Evolutionary conservation across 495 filamentous ascomycete genomes (phyloP).

Genomic region (Collariella sp.): DNA sequence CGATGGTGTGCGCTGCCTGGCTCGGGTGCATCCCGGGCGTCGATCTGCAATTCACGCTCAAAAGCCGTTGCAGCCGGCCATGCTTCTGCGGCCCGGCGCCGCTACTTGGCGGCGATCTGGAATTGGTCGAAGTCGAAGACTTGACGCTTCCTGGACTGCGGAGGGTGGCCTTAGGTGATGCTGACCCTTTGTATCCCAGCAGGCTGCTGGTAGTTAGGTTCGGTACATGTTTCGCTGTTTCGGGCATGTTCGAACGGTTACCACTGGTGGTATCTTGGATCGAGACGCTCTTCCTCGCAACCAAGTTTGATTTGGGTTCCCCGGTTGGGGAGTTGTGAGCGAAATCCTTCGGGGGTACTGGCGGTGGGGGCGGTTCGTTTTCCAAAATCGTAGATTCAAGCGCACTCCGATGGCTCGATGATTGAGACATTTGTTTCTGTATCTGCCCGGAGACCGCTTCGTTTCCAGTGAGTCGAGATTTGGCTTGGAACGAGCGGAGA

Average conservation of each 20-base stretch:
- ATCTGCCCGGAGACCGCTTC: background rate
- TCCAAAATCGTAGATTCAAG: constrained; percentile 1
- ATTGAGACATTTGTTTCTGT: constrained; percentile 4
- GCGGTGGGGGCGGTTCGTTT: constrained; percentile 23
- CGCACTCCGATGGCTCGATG: background rate
- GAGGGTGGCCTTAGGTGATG: constrained; percentile 15
- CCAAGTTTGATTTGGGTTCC: background rate
- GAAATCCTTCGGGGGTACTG: constrained; percentile 26
- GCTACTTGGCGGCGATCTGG: constrained; percentile 27
- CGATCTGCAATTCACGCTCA: constrained; percentile 29
- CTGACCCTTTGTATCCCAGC: constrained; percentile 3
- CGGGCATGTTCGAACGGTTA: background rate
- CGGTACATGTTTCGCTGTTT: background rate
- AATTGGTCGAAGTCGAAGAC: constrained; percentile 22
- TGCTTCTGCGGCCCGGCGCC: constrained; percentile 29
- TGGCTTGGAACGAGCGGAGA: constrained; percentile 35
- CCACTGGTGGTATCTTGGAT: background rate
- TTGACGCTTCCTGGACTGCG: constrained; percentile 22
- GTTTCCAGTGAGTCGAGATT: constrained; percentile 5
- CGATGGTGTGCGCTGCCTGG: constrained; percentile 25
- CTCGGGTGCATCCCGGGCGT: constrained; percentile 17
- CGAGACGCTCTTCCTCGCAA: constrained; percentile 2
- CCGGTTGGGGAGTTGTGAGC: background rate
- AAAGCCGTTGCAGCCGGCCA: constrained; percentile 33
- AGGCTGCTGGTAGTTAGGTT: constrained; percentile 3